Conservation (phyloP, 176 grass and related monocot genomes). For the Raddia distichophylla region DNA sequence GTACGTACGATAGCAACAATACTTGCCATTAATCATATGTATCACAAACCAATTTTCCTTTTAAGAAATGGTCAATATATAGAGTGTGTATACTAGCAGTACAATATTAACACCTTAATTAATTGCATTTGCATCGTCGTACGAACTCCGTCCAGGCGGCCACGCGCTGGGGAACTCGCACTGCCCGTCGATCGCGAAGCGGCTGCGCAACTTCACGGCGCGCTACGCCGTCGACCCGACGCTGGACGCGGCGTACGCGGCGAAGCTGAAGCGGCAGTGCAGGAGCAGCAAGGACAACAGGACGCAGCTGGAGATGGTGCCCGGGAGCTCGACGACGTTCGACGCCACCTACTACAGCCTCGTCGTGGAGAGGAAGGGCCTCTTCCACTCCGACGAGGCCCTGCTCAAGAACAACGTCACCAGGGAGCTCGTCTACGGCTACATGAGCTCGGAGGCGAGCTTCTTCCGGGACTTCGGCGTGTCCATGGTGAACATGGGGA, state of each 20-base stretch:
- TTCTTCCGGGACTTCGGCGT: constrained; percentile 71
- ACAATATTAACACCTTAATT: not conserved
- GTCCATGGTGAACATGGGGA: constrained; percentile 77
- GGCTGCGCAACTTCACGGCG: constrained; percentile 63
- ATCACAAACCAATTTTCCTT: too few relatives aligned
- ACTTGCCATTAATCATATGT: too few relatives aligned
- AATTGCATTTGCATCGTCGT: not conserved
- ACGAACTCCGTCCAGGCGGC: constrained; percentile 40
- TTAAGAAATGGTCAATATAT: too few relatives aligned
- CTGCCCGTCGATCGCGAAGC: constrained; percentile 63
- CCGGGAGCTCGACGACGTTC: constrained; percentile 66
- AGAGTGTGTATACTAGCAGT: too few relatives aligned
- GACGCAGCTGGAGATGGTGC: constrained; percentile 75
- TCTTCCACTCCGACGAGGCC: constrained; percentile 76
- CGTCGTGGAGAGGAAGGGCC: constrained; percentile 38
- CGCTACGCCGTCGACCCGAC: constrained; percentile 51
- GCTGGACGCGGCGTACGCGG: constrained; percentile 45
- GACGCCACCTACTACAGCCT: constrained; percentile 65
- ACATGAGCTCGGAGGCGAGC: constrained; percentile 19
- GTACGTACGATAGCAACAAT: too few relatives aligned
- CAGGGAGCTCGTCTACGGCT: constrained; percentile 36
- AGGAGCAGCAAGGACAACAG: constrained; percentile 41
- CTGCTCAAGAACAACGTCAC: constrained; percentile 63
- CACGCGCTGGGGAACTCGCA: constrained; percentile 74
- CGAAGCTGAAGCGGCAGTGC: constrained; percentile 42